A percentile compares a stretch with the other conserved stretches of the same genome.
Conservation (phyloP, 192 early-diverging fungal species). For the Linnemannia hyalina region DNA sequence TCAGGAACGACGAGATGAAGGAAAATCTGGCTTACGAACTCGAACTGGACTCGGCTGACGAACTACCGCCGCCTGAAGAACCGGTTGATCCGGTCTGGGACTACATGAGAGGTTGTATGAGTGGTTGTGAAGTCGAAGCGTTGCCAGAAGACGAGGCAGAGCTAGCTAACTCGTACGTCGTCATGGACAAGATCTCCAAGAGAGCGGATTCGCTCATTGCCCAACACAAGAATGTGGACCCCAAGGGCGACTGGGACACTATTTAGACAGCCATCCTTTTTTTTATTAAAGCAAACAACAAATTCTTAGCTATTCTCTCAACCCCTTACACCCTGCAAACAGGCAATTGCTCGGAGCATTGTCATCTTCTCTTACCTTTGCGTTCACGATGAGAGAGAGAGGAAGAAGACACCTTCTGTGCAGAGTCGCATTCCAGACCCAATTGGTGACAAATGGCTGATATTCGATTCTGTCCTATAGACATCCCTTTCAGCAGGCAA, state of each 20-base stretch:
- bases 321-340: not conserved
- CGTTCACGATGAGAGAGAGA: not conserved
- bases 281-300: not conserved
- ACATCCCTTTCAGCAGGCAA: not conserved
- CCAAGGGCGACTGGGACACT: not conserved
- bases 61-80: slow-evolving; percentile 2
- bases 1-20: not conserved
- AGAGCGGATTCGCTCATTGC: not conserved
- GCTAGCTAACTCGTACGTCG: not conserved
- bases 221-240: not conserved
- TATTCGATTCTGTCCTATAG: not conserved
- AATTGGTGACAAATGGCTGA: not conserved
- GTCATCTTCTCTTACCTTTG: not conserved
- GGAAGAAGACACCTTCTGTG: not conserved
- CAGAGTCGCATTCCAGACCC: not conserved
- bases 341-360: not conserved
- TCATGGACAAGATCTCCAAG: not conserved
- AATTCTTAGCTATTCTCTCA: not conserved
- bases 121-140: not conserved
- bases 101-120: not conserved
- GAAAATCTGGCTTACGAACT: not conserved
- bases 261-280: not conserved
- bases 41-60: not conserved
- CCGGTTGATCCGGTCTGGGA: slow-evolving; percentile 5
- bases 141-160: not conserved